These are phyloP conservation scores for Lichtheimia corymbifera DNA, from an alignment of 371 early-diverging fungal genomes.

Conservation along the genomic window DNA sequence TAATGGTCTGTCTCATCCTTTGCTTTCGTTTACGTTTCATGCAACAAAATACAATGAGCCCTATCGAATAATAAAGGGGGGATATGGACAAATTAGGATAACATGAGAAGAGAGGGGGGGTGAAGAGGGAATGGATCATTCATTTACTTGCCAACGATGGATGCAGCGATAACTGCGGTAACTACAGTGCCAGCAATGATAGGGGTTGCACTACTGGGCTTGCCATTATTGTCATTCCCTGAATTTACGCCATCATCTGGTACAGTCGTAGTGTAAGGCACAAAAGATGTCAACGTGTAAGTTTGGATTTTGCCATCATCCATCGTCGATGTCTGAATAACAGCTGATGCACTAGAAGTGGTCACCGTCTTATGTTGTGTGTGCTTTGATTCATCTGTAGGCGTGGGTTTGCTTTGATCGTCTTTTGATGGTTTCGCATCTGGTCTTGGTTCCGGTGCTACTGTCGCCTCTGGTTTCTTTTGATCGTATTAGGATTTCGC, in stretches of 20 bases:
- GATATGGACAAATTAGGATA: neutral
- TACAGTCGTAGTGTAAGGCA: slow-evolving; percentile 6
- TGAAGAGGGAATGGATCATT: no score
- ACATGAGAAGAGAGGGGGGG: no score
- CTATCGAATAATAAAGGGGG: neutral
- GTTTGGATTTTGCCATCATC: slow-evolving; percentile 10
- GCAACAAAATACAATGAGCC: slow-evolving; percentile 7
- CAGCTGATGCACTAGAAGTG: slow-evolving; percentile 10
- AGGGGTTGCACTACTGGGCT: neutral
- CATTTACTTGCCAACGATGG: slow-evolving; percentile 4
- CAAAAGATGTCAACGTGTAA: slow-evolving; percentile 12
- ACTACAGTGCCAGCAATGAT: slow-evolving; percentile 4
- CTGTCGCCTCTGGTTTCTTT: no score
- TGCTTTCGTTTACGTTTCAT: slow-evolving; percentile 3
- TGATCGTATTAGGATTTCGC: no score
- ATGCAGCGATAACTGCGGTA: neutral
- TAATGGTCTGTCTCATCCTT: neutral
- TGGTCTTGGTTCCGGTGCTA: no score
- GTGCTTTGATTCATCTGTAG: neutral
- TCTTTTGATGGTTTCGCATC: no score
- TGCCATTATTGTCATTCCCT: neutral
- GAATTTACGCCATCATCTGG: slow-evolving; percentile 7
- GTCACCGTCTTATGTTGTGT: slow-evolving; percentile 5
- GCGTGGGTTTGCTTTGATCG: neutral
- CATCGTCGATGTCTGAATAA: slow-evolving; percentile 1